phyloP scores from a whole-genome alignment of 192 early-diverging fungal species.

The Coemansia brasiliensis region DNA sequence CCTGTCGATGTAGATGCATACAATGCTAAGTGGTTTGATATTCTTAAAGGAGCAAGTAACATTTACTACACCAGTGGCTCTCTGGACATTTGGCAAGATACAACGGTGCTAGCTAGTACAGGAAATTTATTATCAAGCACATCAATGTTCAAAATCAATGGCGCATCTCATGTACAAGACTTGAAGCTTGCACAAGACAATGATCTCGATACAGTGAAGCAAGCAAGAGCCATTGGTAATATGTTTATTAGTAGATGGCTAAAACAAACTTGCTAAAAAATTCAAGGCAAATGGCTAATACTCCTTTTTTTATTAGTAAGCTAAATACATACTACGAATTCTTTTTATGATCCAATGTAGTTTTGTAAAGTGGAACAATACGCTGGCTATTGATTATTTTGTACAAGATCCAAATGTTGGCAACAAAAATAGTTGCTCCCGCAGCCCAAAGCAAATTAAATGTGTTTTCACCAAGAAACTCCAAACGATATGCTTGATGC shows the following conservation, averaged over 20 bases:
- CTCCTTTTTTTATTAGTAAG: too few relatives aligned
- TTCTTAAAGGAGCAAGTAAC: conserved; percentile 28
- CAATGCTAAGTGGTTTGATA: conserved; percentile 35
- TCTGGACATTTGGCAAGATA: conserved; percentile 60
- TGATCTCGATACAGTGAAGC: conserved; percentile 21
- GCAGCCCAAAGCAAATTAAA: conserved; percentile 75
- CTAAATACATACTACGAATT: too few relatives aligned
- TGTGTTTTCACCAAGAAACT: conserved; percentile 84
- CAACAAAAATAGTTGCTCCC: conserved; percentile 67
- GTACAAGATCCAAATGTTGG: conserved; percentile 73
- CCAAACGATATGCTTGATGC: conserved; percentile 80
- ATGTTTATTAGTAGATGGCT: conserved; percentile 24
- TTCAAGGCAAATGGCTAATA: too few relatives aligned
- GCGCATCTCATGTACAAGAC: conserved; percentile 45
- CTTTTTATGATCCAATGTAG: not conserved
- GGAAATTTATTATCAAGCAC: conserved; percentile 18
- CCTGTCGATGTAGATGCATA: conserved; percentile 39
- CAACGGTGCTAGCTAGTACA: conserved; percentile 35
- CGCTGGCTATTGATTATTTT: conserved; percentile 39
- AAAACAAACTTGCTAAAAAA: not conserved
- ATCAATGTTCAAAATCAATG: conserved; percentile 20
- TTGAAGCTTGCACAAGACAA: conserved; percentile 1
- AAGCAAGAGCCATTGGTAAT: conserved; percentile 21
- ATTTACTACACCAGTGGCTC: conserved; percentile 64
- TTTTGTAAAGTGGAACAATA: conserved; percentile 23